A percentile compares a stretch with the other conserved stretches of the same genome.
Evolutionary conservation across 225 moss, liverwort and hornwort genomes (phyloP).

Genomic region (Ulota crispa): DNA sequence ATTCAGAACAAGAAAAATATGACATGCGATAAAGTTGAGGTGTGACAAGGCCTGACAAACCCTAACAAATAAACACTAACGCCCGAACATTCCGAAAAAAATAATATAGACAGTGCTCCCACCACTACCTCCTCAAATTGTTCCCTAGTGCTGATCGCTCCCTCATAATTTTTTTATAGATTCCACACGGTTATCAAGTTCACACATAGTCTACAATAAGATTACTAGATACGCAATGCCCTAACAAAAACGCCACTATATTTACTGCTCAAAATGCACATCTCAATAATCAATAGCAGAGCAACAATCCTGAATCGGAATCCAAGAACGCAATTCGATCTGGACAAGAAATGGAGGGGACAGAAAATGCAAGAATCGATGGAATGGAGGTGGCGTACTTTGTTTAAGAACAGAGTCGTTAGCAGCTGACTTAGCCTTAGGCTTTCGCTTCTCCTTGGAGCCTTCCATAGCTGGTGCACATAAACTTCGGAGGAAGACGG

Average conservation of each 20-base stretch:
- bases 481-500: neutral
- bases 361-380: neutral
- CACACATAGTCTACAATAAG: neutral
- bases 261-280: neutral
- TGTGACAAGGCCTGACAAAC: neutral
- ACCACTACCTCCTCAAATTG: neutral
- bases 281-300: neutral
- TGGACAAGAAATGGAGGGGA: neutral
- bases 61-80: neutral
- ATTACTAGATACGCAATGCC: constrained; percentile 5
- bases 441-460: constrained; percentile 30
- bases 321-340: neutral
- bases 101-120: neutral
- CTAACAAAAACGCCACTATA: constrained; percentile 7
- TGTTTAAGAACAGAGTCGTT: constrained; percentile 51
- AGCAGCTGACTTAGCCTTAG: constrained; percentile 39
- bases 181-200: neutral
- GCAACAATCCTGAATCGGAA: neutral
- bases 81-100: neutral
- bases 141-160: neutral
- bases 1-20: neutral
- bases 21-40: neutral
- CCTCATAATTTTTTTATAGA: neutral
- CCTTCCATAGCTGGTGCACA: constrained; percentile 32
- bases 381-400: constrained; percentile 16